Conservation (phyloP, 257 asterid genomes). For the Scutellaria barbata region DNA sequence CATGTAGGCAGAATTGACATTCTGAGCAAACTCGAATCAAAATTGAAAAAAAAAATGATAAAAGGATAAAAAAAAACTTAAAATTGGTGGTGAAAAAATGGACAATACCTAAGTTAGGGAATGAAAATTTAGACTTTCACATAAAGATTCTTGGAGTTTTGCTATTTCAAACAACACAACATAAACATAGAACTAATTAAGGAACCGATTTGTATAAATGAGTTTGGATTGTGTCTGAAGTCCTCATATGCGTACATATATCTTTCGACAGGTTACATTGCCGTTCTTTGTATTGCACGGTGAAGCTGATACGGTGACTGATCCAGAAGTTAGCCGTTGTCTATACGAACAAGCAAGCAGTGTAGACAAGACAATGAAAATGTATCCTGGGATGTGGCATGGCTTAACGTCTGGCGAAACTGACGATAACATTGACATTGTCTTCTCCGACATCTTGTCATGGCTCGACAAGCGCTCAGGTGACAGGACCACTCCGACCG, state of each 20-base stretch:
- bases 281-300: constrained; percentile 91
- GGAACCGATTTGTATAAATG: not conserved
- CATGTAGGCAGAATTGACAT: too few species aligned
- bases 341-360: constrained; percentile 68
- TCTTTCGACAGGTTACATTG: constrained; percentile 53
- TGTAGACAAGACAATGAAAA: constrained; percentile 69
- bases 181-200: not conserved
- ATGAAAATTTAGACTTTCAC: too few species aligned
- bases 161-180: too few species aligned
- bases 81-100: too few species aligned
- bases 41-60: too few species aligned
- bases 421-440: constrained; percentile 46
- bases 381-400: constrained; percentile 77
- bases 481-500: not conserved
- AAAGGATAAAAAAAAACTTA: too few species aligned
- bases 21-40: too few species aligned
- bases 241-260: not conserved
- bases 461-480: constrained; percentile 74
- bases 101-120: too few species aligned
- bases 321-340: constrained; percentile 76
- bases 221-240: not conserved
- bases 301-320: constrained; percentile 74
- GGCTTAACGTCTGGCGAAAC: constrained; percentile 47
- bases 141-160: too few species aligned
- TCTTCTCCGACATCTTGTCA: constrained; percentile 65